A percentile compares a stretch with the other conserved stretches of the same genome.
These are phyloP conservation scores for Astragalus membranaceus DNA, from an alignment of 306 rosid genomes.

Conservation along the genomic window DNA sequence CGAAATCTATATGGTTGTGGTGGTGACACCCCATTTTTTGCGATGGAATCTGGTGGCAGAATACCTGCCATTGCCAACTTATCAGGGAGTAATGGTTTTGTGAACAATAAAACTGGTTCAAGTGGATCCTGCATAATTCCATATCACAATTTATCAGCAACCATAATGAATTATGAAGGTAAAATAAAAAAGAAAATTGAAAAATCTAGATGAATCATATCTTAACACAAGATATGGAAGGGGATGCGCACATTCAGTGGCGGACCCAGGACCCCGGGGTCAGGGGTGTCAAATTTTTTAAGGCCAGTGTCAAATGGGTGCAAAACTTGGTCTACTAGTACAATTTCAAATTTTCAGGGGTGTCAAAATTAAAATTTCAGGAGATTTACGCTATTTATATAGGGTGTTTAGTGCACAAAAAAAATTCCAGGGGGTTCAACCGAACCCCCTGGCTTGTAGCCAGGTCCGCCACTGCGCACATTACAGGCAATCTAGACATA, in stretches of 20 bases:
- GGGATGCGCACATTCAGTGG: not conserved
- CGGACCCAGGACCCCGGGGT: too few relatives aligned
- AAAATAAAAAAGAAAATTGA: not conserved
- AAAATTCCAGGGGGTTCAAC: too few relatives aligned
- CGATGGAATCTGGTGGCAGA: slow-evolving; percentile 56
- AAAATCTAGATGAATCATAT: not conserved
- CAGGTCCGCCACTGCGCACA: too few relatives aligned
- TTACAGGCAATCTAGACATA: not conserved
- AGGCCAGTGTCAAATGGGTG: too few relatives aligned
- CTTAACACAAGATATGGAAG: not conserved
- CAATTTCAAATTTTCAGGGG: too few relatives aligned
- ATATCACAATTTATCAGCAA: slow-evolving; percentile 18
- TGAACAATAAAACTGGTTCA: slow-evolving; percentile 85
- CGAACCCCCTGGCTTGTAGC: too few relatives aligned
- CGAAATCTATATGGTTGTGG: slow-evolving; percentile 50
- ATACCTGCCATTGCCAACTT: slow-evolving; percentile 85
- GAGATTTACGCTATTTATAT: too few relatives aligned
- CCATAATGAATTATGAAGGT: not conserved
- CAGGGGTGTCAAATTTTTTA: too few relatives aligned
- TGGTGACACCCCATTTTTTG: slow-evolving; percentile 45
- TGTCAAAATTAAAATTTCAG: too few relatives aligned
- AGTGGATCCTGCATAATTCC: slow-evolving; percentile 80
- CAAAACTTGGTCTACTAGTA: too few relatives aligned
- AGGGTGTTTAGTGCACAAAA: too few relatives aligned
- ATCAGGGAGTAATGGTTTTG: slow-evolving; percentile 83